Conservation (phyloP, 2,329 filamentous ascomycete species). For the Phoma sp. region DNA sequence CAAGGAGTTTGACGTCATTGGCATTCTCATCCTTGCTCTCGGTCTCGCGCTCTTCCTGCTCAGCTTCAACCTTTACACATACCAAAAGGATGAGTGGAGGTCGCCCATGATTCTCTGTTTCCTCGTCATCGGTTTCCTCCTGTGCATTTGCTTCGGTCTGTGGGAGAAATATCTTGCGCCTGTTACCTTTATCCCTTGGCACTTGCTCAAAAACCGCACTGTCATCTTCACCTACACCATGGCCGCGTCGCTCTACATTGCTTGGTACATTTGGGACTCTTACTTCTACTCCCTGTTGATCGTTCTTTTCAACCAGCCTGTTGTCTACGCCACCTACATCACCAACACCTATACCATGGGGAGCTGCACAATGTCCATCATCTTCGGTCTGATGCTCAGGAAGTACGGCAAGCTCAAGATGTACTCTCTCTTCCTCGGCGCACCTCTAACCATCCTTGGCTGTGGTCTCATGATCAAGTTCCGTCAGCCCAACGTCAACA, state of each 20-base stretch:
- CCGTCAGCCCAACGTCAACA: constrained; percentile 43
- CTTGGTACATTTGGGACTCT: constrained; percentile 49
- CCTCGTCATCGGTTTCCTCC: constrained; percentile 47
- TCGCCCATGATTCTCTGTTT: constrained; percentile 51
- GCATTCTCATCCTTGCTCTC: constrained; percentile 65
- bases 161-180: constrained; percentile 52
- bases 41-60: constrained; percentile 72
- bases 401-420: constrained; percentile 42
- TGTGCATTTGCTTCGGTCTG: constrained; percentile 47
- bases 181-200: constrained; percentile 53
- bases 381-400: constrained; percentile 38
- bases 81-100: constrained; percentile 42
- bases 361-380: constrained; percentile 38
- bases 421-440: constrained; percentile 37
- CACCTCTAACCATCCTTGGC: constrained; percentile 43
- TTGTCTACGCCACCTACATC: constrained; percentile 48
- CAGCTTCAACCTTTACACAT: constrained; percentile 65
- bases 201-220: constrained; percentile 58
- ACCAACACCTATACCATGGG: constrained; percentile 51
- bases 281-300: constrained; percentile 52
- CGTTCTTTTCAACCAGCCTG: constrained; percentile 47
- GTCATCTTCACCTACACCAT: constrained; percentile 62
- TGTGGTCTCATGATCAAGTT: constrained; percentile 49
- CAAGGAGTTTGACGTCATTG: constrained; percentile 68
- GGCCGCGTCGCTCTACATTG: constrained; percentile 46